Evolutionary conservation across 805 yeast species (phyloP), one percentile per base, ranked within the genome.

Genomic region (Diddensiella santjacobensis): DNA sequence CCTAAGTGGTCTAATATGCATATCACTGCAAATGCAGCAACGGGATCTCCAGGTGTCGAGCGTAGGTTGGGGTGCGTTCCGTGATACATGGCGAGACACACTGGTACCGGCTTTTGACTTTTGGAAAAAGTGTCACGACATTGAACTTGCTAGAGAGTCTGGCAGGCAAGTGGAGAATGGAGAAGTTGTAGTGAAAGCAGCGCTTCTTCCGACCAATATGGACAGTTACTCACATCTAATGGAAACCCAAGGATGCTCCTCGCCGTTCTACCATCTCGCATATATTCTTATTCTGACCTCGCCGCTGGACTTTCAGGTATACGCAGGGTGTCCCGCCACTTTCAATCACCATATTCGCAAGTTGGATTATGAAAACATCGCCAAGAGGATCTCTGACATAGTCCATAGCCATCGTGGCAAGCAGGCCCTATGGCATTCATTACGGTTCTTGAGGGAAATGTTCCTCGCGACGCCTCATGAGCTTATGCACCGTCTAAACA

Each of bases 271-370:
- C 63, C 90, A 87, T 60, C 71, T 84, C 68, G 80, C 87, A 0
- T 90, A 84, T 59, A 78, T 85, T 13, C 77, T 81, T 40, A 75
- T 87, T 61, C 78, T 86, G 44, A 75, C 84, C 23, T 81, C 85
- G 48, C 87, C 85, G 53, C 82, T 84, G 63, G 95, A 87, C 63
- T 79, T 85, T 49, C 84, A 84, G 46, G 81, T 85, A 3, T 83
- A 72, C 63, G 83, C 90, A 2, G 96, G 96, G 0, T 85, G 88
- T 4, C 93, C 93, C 1, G 79, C 84, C 67, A 76, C 89, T 58
- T 81, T 84, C 82, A 84, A 79, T 58, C 87, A 82, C 30, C 71
- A 70, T 33, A 80, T 84, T 8, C 77, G 79, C 3, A 67, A 69
- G 6, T 60, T 68, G 1, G 82, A 78, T 49, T 74, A 78, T 53